phyloP scores from a whole-genome alignment of 2,329 filamentous ascomycete species.

The Hypoxylon sp. region DNA sequence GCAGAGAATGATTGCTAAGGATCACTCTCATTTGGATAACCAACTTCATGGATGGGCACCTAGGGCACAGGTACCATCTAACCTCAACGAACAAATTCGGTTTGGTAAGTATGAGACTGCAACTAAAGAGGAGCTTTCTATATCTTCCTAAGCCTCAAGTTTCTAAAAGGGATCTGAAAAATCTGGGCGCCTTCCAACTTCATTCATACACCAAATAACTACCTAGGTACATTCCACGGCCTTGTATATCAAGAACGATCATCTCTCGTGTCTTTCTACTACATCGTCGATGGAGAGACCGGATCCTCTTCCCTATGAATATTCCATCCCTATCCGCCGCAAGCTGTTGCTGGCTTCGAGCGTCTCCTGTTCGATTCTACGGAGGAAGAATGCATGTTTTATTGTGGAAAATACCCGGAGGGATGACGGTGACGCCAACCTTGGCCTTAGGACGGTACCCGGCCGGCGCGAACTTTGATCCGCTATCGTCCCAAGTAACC shows the following conservation, averaged over 20 bases:
- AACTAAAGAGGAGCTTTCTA: not conserved
- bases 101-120: not conserved
- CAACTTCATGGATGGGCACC: too few species aligned
- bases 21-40: too few species aligned
- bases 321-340: not conserved
- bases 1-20: too few species aligned
- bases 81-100: not conserved
- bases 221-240: not conserved
- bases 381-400: constrained; percentile 11
- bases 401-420: constrained; percentile 13
- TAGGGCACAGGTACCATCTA: not conserved
- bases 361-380: not conserved
- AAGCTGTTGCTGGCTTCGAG: too few species aligned
- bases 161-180: not conserved
- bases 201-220: not conserved
- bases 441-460: not conserved
- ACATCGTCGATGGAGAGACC: not conserved
- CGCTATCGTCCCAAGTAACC: constrained; percentile 4
- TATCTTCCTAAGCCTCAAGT: not conserved
- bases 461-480: not conserved
- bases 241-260: not conserved
- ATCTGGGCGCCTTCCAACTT: not conserved
- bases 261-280: not conserved
- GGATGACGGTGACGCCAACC: not conserved
- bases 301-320: not conserved